Evolutionary conservation across 176 grass and related monocot genomes (phyloP), one percentile per base, ranked within the genome.

Genomic region (maize (Zea mays)): DNA sequence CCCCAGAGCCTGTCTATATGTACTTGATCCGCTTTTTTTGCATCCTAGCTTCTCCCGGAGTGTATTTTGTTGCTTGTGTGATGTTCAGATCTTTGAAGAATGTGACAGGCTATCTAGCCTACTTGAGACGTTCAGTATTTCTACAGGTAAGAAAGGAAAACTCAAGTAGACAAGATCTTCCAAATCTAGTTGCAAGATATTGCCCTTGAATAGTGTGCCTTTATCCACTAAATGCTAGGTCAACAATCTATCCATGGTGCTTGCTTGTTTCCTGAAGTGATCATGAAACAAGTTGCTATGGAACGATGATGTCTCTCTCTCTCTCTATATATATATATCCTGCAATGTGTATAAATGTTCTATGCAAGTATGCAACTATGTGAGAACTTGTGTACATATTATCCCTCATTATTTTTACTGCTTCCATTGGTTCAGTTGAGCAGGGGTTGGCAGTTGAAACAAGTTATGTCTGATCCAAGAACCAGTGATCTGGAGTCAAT

Each of bases 211-310:
- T 56, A 52, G 82, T 51, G 77, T 88, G 82, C 82, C 82, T 66
- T 72, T 72, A 77, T 89, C 72, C 72, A 81, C 81, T 89, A 81
- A 88, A 85, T 81, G 72, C 72, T 60, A 72, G 36, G 87, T 85
- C 87, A 85, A 77, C 52, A 72, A 47, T 85, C 58, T 76, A 77
- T 77, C 66, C 82, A 81, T 76, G 34, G 7, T 44, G 43, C 57
- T 40, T 64, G 34, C 40, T 76, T 76, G 64, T 88, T 69, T 75
- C 69, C 52, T 79, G 54, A 79, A 78, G 46, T 56, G 62, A 73
- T 86, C 36, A 86, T 36, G 62, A 48, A 64, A 62, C 83, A 79
- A 83, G 88, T 86, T 65, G 88, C 42, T 59, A 49, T 71, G 12
- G 3, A 59, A 85, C 41, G 72, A 72, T 37, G 72, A 72, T 37